Evolutionary conservation across 2,329 filamentous ascomycete species (phyloP).

Genomic region (Apiospora arundinis): DNA sequence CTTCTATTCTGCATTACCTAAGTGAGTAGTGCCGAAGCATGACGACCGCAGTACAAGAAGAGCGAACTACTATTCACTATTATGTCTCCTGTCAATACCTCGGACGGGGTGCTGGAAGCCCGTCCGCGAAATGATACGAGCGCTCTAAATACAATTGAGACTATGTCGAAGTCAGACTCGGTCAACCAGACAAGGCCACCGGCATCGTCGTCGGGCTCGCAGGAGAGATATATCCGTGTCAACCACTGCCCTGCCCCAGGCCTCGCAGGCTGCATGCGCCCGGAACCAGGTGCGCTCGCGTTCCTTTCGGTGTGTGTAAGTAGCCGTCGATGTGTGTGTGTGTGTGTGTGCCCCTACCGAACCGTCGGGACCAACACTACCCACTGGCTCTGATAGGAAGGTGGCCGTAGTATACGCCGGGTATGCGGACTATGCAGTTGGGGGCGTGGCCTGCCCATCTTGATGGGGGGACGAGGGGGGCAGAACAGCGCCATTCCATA

Average conservation of each 20-base stretch:
- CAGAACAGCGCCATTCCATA: slow-evolving; percentile 1
- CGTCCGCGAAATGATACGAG: too few relatives aligned
- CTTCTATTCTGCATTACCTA: not conserved
- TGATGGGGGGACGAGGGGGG: not conserved
- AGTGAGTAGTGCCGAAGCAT: not conserved
- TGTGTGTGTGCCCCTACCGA: not conserved
- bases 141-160: not conserved
- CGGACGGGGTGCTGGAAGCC: not conserved
- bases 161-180: not conserved
- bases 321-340: not conserved
- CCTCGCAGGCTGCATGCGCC: not conserved
- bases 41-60: not conserved
- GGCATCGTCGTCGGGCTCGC: not conserved
- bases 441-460: not conserved
- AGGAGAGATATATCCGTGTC: not conserved
- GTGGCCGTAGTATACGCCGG: slow-evolving; percentile 1
- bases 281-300: not conserved
- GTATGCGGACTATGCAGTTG: slow-evolving; percentile 5
- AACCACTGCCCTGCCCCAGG: not conserved
- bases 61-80: too few relatives aligned
- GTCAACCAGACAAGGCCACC: not conserved
- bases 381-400: not conserved
- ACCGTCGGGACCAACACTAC: not conserved
- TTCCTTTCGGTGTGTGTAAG: not conserved
- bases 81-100: not conserved